These are phyloP conservation scores for Emericellopsis cladophorae DNA, from an alignment of 2,329 filamentous ascomycete species.

Conservation along the genomic window DNA sequence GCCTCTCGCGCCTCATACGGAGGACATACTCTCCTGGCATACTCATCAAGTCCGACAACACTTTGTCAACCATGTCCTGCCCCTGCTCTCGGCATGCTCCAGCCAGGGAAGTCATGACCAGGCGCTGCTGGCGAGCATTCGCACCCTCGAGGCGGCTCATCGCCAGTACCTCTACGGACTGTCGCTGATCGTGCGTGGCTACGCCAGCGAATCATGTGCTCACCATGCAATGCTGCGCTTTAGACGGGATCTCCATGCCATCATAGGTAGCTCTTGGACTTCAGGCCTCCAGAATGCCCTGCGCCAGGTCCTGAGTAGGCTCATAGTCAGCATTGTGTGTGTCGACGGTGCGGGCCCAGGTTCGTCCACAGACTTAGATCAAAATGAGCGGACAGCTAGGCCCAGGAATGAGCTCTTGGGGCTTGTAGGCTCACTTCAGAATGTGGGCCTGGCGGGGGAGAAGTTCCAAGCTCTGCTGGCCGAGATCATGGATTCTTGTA, in stretches of 20 bases:
- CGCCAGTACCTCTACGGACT: conserved; percentile 44
- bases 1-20: conserved; percentile 37
- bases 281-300: conserved; percentile 40
- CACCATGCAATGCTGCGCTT: conserved; percentile 35
- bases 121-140: conserved; percentile 37
- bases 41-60: conserved; percentile 47
- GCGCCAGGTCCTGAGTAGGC: conserved; percentile 36
- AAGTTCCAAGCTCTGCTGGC: conserved; percentile 60
- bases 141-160: conserved; percentile 46
- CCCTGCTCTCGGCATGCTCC: conserved; percentile 36
- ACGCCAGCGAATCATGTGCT: conserved; percentile 22
- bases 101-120: conserved; percentile 27
- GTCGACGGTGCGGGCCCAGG: conserved; percentile 7
- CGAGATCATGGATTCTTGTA: conserved; percentile 53
- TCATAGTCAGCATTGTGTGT: conserved; percentile 37
- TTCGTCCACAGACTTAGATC: conserved; percentile 4
- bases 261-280: conserved; percentile 51
- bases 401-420: conserved; percentile 38
- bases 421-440: conserved; percentile 45
- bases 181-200: conserved; percentile 34
- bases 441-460: conserved; percentile 57
- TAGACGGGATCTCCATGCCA: conserved; percentile 47
- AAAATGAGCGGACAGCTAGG: conserved; percentile 16
- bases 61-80: conserved; percentile 46
- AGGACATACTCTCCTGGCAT: conserved; percentile 48